phyloP scores from a whole-genome alignment of 305 asterid genomes.

The Lippia alba region DNA sequence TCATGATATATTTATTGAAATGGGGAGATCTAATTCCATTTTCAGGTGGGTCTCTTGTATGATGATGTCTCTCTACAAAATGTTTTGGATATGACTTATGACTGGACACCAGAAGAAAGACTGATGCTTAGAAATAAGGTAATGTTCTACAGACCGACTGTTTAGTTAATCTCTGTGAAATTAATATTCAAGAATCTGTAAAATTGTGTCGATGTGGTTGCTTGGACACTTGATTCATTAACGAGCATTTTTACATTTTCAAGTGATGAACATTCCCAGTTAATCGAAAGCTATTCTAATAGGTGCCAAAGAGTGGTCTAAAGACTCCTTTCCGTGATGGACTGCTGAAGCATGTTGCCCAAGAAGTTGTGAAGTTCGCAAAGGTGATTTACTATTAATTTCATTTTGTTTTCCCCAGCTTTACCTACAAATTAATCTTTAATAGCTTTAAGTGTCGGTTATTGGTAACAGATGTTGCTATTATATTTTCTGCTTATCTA shows the following conservation, averaged over 20 bases:
- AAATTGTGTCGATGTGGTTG: background rate
- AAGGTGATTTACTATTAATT: slow-evolving; percentile 56
- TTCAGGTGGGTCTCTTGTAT: slow-evolving; percentile 89
- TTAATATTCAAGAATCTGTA: background rate
- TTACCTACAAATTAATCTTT: background rate
- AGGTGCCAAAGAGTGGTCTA: slow-evolving; percentile 85
- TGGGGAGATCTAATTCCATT: slow-evolving; percentile 15
- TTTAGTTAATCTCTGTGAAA: background rate
- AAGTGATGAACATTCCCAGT: background rate
- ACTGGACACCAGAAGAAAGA: slow-evolving; percentile 88
- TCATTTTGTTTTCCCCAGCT: slow-evolving; percentile 7
- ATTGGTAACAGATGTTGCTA: slow-evolving; percentile 16
- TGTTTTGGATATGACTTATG: slow-evolving; percentile 80
- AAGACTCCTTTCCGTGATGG: slow-evolving; percentile 97
- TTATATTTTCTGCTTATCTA: background rate
- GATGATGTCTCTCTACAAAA: slow-evolving; percentile 82
- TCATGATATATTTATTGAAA: background rate
- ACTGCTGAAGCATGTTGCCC: slow-evolving; percentile 92
- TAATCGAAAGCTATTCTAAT: slow-evolving; percentile 40
- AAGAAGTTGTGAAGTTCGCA: slow-evolving; percentile 82
- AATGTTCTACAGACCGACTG: slow-evolving; percentile 7
- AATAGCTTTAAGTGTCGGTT: slow-evolving; percentile 3
- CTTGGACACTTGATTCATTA: background rate
- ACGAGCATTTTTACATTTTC: too few species aligned
- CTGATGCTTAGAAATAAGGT: slow-evolving; percentile 94